Evolutionary conservation across 208 protist species (phyloP), one percentile per base, ranked within the genome.

Genomic region (Acanthamoeba sp.): DNA sequence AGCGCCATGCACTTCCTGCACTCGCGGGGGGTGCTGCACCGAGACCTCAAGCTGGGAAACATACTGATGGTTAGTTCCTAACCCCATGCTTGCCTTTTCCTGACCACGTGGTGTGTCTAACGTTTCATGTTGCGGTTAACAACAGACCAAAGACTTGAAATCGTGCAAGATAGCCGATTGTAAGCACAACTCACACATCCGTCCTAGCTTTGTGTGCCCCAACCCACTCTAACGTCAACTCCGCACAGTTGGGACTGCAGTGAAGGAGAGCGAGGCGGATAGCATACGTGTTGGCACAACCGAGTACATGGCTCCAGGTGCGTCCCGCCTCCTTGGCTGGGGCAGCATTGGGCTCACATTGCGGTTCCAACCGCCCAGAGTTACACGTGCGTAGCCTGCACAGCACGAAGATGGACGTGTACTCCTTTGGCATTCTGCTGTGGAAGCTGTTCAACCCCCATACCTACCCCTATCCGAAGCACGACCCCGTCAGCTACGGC

Each of bases 1-100:
- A 84, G 66, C 66, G 90, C 66, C 16, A 93, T 93, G 90, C 90
- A 93, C 38, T 84, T 85, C 48, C 66, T 93, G 4, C 90, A 93
- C 40, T 62, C 40, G 18, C 38, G 69, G 29, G 69, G 52, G 10
- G 48, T 93, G 22, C 38, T 93, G 18, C 90, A 93, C 48, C 90
- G 90, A 16, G 90, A 93, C 69, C 66, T 93, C 5, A 84, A 78
- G 12, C 66, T 64, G n/a, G 66, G 90, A 22, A 93, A 93, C 90
- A 92, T 92, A 22, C 9, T 92, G 57, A 9, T 92, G 7, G 87
- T 92, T n/a, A 24, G 38, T 48, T 2, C 12, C 12, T 5, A 7
- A 24, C 40, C 7, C 38, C n/a, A n/a, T n/a, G n/a, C n/a, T n/a
- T n/a, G n/a, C n/a, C n/a, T n/a, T n/a, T n/a, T n/a, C n/a, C n/a